These are phyloP conservation scores for Phytophthora ramorum DNA, from an alignment of 352 stramenopile genomes.

Conservation along the genomic window DNA sequence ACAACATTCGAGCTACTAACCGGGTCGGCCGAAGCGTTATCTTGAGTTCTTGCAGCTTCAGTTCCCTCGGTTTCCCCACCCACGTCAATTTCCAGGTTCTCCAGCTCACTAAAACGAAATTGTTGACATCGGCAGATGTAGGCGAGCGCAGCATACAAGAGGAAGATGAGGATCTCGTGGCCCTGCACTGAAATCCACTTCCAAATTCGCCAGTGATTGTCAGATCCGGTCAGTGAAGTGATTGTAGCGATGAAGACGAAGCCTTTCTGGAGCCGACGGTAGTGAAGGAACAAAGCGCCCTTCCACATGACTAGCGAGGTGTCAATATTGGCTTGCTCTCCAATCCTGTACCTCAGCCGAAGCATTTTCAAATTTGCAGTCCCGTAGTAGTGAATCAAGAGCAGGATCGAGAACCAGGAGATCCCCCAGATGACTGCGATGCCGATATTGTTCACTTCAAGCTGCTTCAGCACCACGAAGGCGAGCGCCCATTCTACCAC, in stretches of 20 bases:
- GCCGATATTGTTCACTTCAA: slow-evolving; percentile 45
- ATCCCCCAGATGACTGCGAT: slow-evolving; percentile 60
- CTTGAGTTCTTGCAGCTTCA: background rate
- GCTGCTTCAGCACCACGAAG: slow-evolving; percentile 51
- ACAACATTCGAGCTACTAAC: slow-evolving; percentile 14
- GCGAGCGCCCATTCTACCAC: slow-evolving; percentile 51
- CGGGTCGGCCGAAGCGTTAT: slow-evolving; percentile 6
- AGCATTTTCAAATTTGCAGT: slow-evolving; percentile 72
- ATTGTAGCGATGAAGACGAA: slow-evolving; percentile 53
- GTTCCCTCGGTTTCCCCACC: background rate
- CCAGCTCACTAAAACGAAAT: slow-evolving; percentile 60
- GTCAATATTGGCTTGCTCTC: slow-evolving; percentile 57
- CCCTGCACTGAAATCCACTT: slow-evolving; percentile 42
- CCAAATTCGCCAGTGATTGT: slow-evolving; percentile 43
- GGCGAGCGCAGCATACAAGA: slow-evolving; percentile 46
- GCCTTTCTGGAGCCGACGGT: slow-evolving; percentile 55
- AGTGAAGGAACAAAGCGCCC: slow-evolving; percentile 63
- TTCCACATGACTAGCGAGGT: slow-evolving; percentile 56
- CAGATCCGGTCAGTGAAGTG: slow-evolving; percentile 41
- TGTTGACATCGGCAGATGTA: slow-evolving; percentile 66
- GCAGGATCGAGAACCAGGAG: slow-evolving; percentile 57
- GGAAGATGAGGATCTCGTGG: slow-evolving; percentile 51
- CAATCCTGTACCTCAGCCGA: slow-evolving; percentile 57
- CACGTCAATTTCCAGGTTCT: slow-evolving; percentile 27
- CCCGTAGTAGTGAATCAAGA: slow-evolving; percentile 67